Evolutionary conservation across 2,329 filamentous ascomycete species (phyloP).

Genomic region (Samsoniella hepiali): DNA sequence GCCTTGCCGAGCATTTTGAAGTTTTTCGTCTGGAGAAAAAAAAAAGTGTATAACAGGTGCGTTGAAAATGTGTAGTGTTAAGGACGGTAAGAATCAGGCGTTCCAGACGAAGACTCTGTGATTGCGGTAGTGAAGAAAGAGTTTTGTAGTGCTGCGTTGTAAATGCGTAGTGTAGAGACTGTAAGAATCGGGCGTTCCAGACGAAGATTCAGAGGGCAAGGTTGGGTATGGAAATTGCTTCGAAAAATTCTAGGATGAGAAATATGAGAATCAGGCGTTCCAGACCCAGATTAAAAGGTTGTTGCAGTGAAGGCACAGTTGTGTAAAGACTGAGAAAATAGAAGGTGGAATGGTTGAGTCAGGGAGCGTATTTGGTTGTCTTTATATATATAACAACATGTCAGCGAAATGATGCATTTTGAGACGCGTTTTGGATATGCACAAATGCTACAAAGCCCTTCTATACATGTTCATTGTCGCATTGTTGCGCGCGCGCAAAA

Average conservation of each 20-base stretch:
- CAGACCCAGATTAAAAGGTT: too few relatives aligned
- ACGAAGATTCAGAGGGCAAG: conserved; percentile 3
- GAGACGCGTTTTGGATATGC: neutral
- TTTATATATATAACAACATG: neutral
- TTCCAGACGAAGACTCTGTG: conserved; percentile 26
- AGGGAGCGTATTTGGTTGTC: neutral
- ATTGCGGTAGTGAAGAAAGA: too few relatives aligned
- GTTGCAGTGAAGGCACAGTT: too few relatives aligned
- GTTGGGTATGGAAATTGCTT: too few relatives aligned
- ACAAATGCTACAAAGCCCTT: neutral
- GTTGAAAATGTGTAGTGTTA: conserved; percentile 16
- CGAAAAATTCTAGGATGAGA: too few relatives aligned
- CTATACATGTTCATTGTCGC: neutral
- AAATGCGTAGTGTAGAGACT: conserved; percentile 11
- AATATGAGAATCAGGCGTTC: too few relatives aligned
- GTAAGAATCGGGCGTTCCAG: conserved; percentile 36
- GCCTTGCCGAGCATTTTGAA: conserved; percentile 53
- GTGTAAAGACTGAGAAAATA: too few relatives aligned
- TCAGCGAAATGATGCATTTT: neutral
- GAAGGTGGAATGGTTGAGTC: neutral
- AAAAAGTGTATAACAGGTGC: conserved; percentile 20
- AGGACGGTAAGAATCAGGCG: conserved; percentile 31
- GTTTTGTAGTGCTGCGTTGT: too few relatives aligned
- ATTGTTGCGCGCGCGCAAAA: neutral
- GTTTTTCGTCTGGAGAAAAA: conserved; percentile 31